Percentiles rank a stretch among this genome's conserved stretches.
These are phyloP conservation scores for Pseudogymnoascus verrucosus DNA, from an alignment of 2,329 filamentous ascomycete species.

Conservation along the genomic window DNA sequence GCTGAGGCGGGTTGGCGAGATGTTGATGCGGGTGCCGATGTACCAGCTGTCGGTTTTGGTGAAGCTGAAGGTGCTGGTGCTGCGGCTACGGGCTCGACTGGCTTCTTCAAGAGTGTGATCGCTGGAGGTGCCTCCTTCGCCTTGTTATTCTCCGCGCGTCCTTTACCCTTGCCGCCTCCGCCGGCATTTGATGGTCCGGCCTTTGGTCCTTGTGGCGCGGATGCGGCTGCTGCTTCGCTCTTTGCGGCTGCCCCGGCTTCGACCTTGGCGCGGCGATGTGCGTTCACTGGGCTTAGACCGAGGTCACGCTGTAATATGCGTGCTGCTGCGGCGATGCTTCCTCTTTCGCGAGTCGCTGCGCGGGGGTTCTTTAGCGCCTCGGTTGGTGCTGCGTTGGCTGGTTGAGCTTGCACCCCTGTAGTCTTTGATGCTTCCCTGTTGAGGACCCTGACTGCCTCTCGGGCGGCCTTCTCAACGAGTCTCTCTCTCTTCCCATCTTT, in stretches of 20 bases:
- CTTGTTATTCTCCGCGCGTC: conserved; percentile 30
- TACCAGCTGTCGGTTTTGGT: conserved; percentile 12
- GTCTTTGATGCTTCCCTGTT: conserved; percentile 50
- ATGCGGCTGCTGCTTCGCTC: conserved; percentile 19
- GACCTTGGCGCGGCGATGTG: conserved; percentile 51
- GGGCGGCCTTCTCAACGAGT: conserved; percentile 52
- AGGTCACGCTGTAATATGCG: conserved; percentile 59
- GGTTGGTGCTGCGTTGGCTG: conserved; percentile 32
- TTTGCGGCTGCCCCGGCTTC: conserved; percentile 34
- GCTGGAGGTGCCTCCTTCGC: conserved; percentile 25
- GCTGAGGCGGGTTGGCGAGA: conserved; percentile 21
- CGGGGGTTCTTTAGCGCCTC: conserved; percentile 48
- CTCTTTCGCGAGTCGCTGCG: conserved; percentile 34
- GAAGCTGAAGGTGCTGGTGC: conserved; percentile 24
- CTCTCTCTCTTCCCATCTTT: conserved; percentile 60
- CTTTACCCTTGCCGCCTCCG: conserved; percentile 12
- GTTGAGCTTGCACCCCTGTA: conserved; percentile 35
- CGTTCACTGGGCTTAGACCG: conserved; percentile 54
- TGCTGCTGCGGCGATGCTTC: conserved; percentile 53
- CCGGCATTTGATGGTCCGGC: conserved; percentile 21
- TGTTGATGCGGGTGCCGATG: conserved; percentile 25
- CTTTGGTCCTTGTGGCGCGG: conserved; percentile 8
- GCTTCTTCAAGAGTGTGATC: conserved; percentile 33
- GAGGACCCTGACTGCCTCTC: conserved; percentile 55
- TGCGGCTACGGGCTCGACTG: conserved; percentile 22